phyloP scores from a whole-genome alignment of 768 basidiomycete genomes.

The Kwoniella dejecticola region DNA sequence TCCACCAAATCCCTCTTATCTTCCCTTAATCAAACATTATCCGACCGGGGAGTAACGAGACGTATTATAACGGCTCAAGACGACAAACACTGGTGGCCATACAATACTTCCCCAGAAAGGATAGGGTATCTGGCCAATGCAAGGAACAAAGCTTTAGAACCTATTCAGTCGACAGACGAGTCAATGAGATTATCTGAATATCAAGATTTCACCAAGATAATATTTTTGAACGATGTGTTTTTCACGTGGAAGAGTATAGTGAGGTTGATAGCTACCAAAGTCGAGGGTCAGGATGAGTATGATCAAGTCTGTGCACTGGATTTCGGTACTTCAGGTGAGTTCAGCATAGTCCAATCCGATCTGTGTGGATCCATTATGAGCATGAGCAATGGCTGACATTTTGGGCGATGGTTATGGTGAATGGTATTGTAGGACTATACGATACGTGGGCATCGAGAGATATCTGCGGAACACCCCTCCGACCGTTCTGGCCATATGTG shows the following conservation, averaged over 20 bases:
- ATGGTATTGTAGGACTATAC: constrained; percentile 17
- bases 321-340: constrained; percentile 47
- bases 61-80: constrained; percentile 53
- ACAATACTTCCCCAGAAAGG: constrained; percentile 51
- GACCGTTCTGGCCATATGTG: constrained; percentile 25
- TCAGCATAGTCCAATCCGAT: no score
- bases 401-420: no score
- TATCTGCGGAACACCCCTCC: constrained; percentile 36
- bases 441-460: constrained; percentile 32
- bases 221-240: constrained; percentile 60
- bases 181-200: constrained; percentile 5
- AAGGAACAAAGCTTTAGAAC: constrained; percentile 59
- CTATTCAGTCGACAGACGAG: constrained; percentile 57
- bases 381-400: no score
- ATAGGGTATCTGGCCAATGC: constrained; percentile 57
- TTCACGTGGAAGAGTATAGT: constrained; percentile 58
- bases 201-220: constrained; percentile 39
- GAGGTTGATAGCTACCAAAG: constrained; percentile 53
- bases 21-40: constrained; percentile 46
- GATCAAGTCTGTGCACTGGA: constrained; percentile 61
- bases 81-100: constrained; percentile 32
- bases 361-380: neutral
- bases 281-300: constrained; percentile 35
- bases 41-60: constrained; percentile 41
- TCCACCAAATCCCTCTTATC: constrained; percentile 52